Evolutionary conservation across 2,329 filamentous ascomycete genomes (phyloP).

Genomic region (Chrysoporthe puriensis): DNA sequence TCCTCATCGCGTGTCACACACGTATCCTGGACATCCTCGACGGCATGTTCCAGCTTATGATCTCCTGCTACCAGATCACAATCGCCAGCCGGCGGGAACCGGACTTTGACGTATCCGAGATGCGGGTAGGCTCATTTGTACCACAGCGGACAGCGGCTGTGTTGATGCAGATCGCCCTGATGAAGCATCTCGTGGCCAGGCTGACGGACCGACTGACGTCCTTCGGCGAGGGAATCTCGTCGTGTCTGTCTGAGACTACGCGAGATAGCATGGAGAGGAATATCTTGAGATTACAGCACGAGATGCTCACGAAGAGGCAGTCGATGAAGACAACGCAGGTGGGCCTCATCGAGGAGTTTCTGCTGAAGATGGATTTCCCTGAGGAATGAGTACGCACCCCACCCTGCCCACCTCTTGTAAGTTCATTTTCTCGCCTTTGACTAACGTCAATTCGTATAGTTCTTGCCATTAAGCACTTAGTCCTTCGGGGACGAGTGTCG

Average conservation of each 20-base stretch:
- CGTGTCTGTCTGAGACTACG: neutral
- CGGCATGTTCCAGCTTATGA: slow-evolving; percentile 37
- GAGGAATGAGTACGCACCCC: neutral
- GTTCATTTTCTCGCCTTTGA: too few relatives aligned
- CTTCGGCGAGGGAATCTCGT: slow-evolving; percentile 7
- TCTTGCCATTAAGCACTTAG: neutral
- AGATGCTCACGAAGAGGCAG: slow-evolving; percentile 14
- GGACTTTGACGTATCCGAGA: slow-evolving; percentile 43
- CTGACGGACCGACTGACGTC: slow-evolving; percentile 28
- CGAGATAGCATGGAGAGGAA: neutral
- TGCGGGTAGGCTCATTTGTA: slow-evolving; percentile 45
- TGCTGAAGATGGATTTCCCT: slow-evolving; percentile 10
- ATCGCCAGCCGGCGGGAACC: slow-evolving; percentile 36
- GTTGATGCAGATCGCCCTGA: slow-evolving; percentile 39
- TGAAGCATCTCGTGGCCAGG: slow-evolving; percentile 38
- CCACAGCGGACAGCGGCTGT: slow-evolving; percentile 39
- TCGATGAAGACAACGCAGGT: neutral
- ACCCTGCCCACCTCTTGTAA: neutral
- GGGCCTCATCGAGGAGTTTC: slow-evolving; percentile 13
- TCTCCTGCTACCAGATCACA: slow-evolving; percentile 39
- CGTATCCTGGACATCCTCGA: slow-evolving; percentile 44
- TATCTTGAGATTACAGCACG: slow-evolving; percentile 15
- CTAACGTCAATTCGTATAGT: neutral
- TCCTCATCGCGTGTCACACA: slow-evolving; percentile 44
- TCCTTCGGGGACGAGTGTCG: neutral